phyloP scores from a whole-genome alignment of 225 moss, liverwort and hornwort species.

The Antitrichia curtipendula region DNA sequence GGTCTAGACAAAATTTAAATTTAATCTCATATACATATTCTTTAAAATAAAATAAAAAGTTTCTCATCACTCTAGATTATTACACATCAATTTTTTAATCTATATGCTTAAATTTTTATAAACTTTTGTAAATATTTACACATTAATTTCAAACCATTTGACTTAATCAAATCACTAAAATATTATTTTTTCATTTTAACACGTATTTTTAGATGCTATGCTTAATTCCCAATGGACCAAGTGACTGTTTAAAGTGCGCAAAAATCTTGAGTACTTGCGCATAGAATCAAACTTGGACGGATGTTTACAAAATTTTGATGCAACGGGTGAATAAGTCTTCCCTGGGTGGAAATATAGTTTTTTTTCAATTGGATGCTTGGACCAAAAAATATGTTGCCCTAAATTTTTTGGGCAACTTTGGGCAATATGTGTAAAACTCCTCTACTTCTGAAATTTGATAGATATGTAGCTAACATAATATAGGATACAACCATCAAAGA shows the following conservation, averaged over 20 bases:
- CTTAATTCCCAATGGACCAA: neutral
- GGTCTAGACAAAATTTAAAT: accelerated
- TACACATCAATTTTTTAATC: neutral
- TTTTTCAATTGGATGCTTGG: accelerated
- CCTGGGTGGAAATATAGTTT: no score
- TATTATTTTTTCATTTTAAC: neutral
- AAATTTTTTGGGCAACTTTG: accelerated
- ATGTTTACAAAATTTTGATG: neutral
- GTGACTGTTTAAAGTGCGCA: accelerated
- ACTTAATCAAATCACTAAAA: neutral
- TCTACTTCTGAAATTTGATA: neutral
- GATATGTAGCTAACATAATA: accelerated
- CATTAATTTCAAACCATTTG: neutral
- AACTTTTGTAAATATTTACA: no score
- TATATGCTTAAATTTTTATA: no score
- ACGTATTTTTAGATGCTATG: neutral
- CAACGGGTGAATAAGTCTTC: accelerated
- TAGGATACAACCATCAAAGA: neutral
- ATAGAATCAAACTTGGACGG: accelerated
- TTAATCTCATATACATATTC: neutral
- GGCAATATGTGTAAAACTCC: neutral
- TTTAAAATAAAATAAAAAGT: neutral
- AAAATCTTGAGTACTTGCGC: accelerated
- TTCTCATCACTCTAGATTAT: neutral
- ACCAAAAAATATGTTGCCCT: neutral